phyloP scores from a whole-genome alignment of 1,284 basidiomycete genomes.

The Austroboletus rostrupii region DNA sequence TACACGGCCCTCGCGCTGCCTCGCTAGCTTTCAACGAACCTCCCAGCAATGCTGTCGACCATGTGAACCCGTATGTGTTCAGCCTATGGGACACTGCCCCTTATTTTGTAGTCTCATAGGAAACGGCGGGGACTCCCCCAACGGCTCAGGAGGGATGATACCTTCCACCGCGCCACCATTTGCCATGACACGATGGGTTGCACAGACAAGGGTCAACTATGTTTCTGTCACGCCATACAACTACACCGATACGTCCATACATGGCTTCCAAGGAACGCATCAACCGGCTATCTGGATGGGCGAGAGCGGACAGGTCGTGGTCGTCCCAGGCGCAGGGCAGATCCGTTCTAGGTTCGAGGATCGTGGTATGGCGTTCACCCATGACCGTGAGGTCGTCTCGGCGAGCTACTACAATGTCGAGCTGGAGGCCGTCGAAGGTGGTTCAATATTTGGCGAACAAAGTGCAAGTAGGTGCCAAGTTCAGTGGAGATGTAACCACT shows the following conservation, averaged over 20 bases:
- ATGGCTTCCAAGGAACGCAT: constrained; percentile 76
- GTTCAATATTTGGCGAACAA: constrained; percentile 59
- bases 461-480: constrained; percentile 58
- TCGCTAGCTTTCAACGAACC: constrained; percentile 25
- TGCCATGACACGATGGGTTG: constrained; percentile 79
- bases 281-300: constrained; percentile 93
- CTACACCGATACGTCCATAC: constrained; percentile 56
- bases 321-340: constrained; percentile 57
- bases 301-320: constrained; percentile 64
- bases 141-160: constrained; percentile 67
- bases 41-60: constrained; percentile 44
- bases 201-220: constrained; percentile 67
- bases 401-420: constrained; percentile 68
- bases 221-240: constrained; percentile 80
- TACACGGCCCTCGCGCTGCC: constrained; percentile 1
- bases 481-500: not conserved
- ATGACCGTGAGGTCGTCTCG: constrained; percentile 58
- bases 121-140: constrained; percentile 66
- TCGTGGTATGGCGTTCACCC: constrained; percentile 56
- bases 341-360: constrained; percentile 55
- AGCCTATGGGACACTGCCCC: not conserved
- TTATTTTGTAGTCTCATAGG: constrained; percentile 52
- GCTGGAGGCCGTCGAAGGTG: constrained; percentile 49
- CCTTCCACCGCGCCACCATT: constrained; percentile 76
- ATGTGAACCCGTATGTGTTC: constrained; percentile 49